Evolutionary conservation across 371 early-diverging fungal species (phyloP), one percentile per base, ranked within the genome.

Genomic region (Zychaea mexicana): DNA sequence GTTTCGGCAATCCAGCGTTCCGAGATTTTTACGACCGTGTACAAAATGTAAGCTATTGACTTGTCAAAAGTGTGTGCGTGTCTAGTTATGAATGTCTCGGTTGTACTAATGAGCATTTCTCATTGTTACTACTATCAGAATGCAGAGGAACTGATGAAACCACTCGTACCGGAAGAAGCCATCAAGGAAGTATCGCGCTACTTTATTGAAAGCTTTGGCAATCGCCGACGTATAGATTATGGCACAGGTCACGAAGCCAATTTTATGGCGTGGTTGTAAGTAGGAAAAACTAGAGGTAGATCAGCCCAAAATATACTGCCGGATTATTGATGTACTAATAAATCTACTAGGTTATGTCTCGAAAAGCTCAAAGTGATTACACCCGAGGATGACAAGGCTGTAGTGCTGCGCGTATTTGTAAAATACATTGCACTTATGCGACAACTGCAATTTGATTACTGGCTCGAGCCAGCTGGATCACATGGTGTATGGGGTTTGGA

Each of bases 401-500:
- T 96, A 0, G 94, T 95, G 7, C 73, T 92, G 42, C 75, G 85
- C 13, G 87, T 97, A n/a, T 94, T 99, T 76, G 88, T 86, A 65
- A 79, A 78, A 86, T 99, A 99, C 75, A 87, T 99, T 39, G 79
- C 83, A 2, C 69, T 98, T 24, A 94, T 98, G 88, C 85, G 98
- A 53, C 82, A 85, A 39, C 79, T 98, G 30, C 98, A 99, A 70
- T 84, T 88, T 61, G 87, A 90, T 28, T 99, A 98, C 81, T 93
- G 94, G 89, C 81, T 99, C 19, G 99, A 99, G 72, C 99, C 99
- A 8, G 99, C 99, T 12, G 99, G 99, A 1, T 94, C 95, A 12
- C 97, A 99, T 69, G 99, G 99, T 62, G 97, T 96, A 22, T 99
- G 99, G 99, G 99, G 99, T 6, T 71, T 99, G 28, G 99, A 99